Base-by-base conservation (phyloP, 306 rosid genomes). In the Glycine latifolia region DNA sequence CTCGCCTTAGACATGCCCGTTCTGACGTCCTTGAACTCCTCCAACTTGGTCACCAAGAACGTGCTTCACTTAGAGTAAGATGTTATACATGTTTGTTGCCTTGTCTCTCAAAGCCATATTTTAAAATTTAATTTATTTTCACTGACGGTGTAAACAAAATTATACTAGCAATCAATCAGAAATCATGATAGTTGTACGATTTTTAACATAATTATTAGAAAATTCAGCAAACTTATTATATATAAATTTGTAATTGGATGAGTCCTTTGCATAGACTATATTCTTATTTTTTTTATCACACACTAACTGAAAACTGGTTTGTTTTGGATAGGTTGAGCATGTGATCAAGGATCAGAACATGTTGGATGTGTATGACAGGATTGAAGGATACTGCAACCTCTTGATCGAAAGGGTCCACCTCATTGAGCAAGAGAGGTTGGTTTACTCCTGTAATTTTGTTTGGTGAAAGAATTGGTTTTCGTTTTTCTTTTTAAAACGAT, bases 331-430 rank as follows among this genome's bases (percentile, higher is more conserved):
- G 99, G 96, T 83, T 68, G 99, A 87, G 92, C 94, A 86, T 47
- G 94, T 91, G 66, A 87, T 95, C 11, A 91, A 90, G 88, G 99
- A 95, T 39, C 97, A 90, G 83, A 92, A 90, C 79, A 90, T 90
- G 90, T 61, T 89, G 79, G 95, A 93, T 77, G 93, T 89, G 79
- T 89, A 85, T 71, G 94, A 79, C 26, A 88, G 84, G 87, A 83
- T 93, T 16, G 99, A 93, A 86, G 82, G 92, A 10, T 95, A 90
- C 26, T 88, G 89, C 86, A 87, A 86, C 63, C 90, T 91, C 17
- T 76, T 93, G 81, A 71, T 90, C 6, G 99, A 95, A 79, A 89
- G 99, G 82, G 72, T 90, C 67, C 90, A 85, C 31, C 98, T 90
- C 80, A 86, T 95, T 85, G 98, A 89, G 74, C 91, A 91, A 61